Evolutionary conservation across 1,139 yeast species (phyloP).

Genomic region (Taiozyma sp.): DNA sequence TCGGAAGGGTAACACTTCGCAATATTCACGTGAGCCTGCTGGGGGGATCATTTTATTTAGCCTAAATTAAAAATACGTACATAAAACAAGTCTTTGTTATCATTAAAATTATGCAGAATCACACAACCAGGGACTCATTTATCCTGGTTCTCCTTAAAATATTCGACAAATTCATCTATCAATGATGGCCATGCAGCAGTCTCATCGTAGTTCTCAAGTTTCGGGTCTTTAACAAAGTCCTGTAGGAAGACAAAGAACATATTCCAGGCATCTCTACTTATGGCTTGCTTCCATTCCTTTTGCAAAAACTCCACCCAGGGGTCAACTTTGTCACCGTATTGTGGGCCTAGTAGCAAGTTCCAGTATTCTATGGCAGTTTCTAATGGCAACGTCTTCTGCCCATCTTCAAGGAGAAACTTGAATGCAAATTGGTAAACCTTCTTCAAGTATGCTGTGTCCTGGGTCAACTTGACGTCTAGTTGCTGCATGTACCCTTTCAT

Average conservation of each 20-base stretch:
- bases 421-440: conserved; percentile 69
- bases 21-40: not conserved
- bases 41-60: not conserved
- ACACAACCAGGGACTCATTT: not conserved
- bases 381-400: conserved; percentile 50
- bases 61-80: not conserved
- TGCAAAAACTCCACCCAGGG: conserved; percentile 50
- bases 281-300: conserved; percentile 36
- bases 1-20: not conserved
- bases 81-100: not conserved
- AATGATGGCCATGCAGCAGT: conserved; percentile 90
- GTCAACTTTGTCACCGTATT: conserved; percentile 31
- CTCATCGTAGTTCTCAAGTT: conserved; percentile 59
- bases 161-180: conserved; percentile 79
- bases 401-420: conserved; percentile 57
- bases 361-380: conserved; percentile 78
- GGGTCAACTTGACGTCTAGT: conserved; percentile 33
- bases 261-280: conserved; percentile 78
- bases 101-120: not conserved
- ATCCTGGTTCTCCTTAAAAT: conserved; percentile 28
- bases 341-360: conserved; percentile 52
- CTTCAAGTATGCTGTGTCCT: conserved; percentile 41
- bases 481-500: conserved; percentile 46
- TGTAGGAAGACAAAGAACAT: conserved; percentile 70
- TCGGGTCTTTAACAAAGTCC: conserved; percentile 49